Conservation (phyloP, 23 red algal species). For the Chondrus crispus region DNA sequence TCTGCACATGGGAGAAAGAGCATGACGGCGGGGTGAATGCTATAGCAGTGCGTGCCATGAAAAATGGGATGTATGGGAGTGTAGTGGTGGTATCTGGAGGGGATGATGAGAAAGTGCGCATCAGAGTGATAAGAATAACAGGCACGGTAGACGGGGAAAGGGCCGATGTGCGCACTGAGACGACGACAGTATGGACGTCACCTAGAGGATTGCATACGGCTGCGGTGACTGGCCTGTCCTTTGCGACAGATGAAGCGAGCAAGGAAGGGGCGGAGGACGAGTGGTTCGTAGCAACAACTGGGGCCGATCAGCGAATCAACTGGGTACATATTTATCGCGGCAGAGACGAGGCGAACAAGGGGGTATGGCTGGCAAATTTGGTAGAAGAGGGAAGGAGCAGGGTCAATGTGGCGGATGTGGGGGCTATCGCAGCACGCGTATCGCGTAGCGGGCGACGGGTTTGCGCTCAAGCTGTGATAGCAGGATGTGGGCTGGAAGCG, state of each 20-base stretch:
- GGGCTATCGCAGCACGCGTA: background rate
- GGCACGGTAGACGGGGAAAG: background rate
- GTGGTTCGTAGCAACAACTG: background rate
- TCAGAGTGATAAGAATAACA: background rate
- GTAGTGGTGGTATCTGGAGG: background rate
- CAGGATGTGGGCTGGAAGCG: background rate
- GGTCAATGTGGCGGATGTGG: background rate
- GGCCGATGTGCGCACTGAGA: background rate
- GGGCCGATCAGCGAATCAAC: background rate
- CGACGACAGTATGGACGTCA: background rate
- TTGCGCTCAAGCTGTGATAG: background rate
- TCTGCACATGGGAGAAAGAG: background rate
- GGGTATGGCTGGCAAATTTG: too few species aligned
- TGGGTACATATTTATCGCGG: background rate
- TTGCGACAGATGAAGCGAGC: background rate
- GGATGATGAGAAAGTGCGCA: background rate
- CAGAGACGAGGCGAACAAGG: background rate
- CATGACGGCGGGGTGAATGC: constrained; percentile 1
- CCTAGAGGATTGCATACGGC: background rate
- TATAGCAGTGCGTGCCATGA: background rate
- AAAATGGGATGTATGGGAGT: background rate
- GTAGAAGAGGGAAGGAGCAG: too few species aligned
- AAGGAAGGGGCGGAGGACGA: background rate
- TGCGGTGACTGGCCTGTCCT: background rate
- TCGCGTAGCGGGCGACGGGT: background rate